Conservation (phyloP, 805 yeast genomes). For the Pichia pseudocactophila region DNA sequence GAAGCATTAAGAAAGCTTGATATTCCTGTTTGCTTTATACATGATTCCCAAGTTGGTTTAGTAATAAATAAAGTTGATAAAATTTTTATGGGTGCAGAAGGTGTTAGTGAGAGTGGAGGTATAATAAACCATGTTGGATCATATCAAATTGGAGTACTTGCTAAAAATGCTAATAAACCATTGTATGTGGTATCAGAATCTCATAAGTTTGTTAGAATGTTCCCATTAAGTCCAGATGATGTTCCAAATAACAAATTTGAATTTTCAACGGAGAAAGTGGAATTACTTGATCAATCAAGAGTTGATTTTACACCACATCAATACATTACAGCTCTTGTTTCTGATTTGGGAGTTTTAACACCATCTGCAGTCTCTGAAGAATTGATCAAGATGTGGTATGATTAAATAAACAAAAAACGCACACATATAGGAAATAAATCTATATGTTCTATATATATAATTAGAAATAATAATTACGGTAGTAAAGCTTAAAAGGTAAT, state of each 20-base stretch:
- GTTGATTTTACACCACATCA: conserved; percentile 96
- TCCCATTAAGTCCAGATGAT: conserved; percentile 89
- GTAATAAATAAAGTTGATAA: conserved; percentile 88
- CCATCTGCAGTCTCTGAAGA: conserved; percentile 99
- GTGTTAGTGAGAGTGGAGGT: conserved; percentile 98
- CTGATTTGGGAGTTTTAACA: conserved; percentile 93
- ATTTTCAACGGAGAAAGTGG: conserved; percentile 31
- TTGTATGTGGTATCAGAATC: conserved; percentile 90
- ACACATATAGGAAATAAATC: not conserved
- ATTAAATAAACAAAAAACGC: too few species aligned
- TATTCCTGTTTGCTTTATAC: conserved; percentile 80
- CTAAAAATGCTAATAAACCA: conserved; percentile 85
- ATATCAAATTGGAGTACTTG: conserved; percentile 88
- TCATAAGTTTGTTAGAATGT: conserved; percentile 93
- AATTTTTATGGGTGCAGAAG: conserved; percentile 96
- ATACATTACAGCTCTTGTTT: conserved; percentile 87
- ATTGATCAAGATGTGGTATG: conserved; percentile 96
- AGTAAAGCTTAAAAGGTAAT: not conserved
- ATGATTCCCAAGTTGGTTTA: conserved; percentile 90
- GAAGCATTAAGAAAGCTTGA: conserved; percentile 54
- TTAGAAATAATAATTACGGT: not conserved
- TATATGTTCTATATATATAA: not conserved
- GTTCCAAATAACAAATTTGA: conserved; percentile 47
- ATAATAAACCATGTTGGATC: conserved; percentile 93
- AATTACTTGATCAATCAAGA: conserved; percentile 38